A percentile compares a stretch with the other conserved stretches of the same genome.
These are phyloP conservation scores for Debaryomyces nepalensis DNA, from an alignment of 1,139 yeast species.

Conservation along the genomic window DNA sequence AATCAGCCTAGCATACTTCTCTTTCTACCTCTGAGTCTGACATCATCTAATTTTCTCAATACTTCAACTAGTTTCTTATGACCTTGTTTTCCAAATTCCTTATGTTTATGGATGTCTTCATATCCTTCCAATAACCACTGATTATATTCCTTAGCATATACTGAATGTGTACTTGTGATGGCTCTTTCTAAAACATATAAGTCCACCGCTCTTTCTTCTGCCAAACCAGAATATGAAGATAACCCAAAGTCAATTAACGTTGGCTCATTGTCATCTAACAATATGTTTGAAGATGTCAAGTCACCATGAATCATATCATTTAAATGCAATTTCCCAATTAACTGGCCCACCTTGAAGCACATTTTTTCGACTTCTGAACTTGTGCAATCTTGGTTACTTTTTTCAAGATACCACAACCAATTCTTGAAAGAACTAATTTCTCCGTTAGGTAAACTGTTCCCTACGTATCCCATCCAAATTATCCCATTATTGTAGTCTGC, in stretches of 20 bases:
- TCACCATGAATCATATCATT: conserved; percentile 93
- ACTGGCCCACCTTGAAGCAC: conserved; percentile 61
- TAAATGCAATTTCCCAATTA: conserved; percentile 73
- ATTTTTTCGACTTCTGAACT: conserved; percentile 44
- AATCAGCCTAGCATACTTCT: conserved; percentile 84
- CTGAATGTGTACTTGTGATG: conserved; percentile 85
- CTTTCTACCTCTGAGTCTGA: conserved; percentile 90
- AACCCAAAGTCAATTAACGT: conserved; percentile 91
- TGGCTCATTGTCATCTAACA: conserved; percentile 55
- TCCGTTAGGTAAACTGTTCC: conserved; percentile 53
- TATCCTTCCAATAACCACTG: conserved; percentile 80
- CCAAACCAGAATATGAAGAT: conserved; percentile 71
- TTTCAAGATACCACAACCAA: conserved; percentile 69
- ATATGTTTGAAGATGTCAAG: conserved; percentile 85
- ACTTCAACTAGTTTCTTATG: conserved; percentile 58
- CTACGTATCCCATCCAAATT: conserved; percentile 87
- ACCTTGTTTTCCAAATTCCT: conserved; percentile 32
- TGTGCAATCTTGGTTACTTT: conserved; percentile 31
- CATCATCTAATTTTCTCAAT: conserved; percentile 72
- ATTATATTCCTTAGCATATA: conserved; percentile 64
- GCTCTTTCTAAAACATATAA: conserved; percentile 94
- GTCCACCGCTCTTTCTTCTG: conserved; percentile 97
- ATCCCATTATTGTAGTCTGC: conserved; percentile 79
- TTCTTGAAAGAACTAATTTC: conserved; percentile 66
- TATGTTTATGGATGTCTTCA: conserved; percentile 39